Evolutionary conservation across 148 eudicot species (phyloP), one percentile per base, ranked within the genome.

Genomic region (Spergularia marina): DNA sequence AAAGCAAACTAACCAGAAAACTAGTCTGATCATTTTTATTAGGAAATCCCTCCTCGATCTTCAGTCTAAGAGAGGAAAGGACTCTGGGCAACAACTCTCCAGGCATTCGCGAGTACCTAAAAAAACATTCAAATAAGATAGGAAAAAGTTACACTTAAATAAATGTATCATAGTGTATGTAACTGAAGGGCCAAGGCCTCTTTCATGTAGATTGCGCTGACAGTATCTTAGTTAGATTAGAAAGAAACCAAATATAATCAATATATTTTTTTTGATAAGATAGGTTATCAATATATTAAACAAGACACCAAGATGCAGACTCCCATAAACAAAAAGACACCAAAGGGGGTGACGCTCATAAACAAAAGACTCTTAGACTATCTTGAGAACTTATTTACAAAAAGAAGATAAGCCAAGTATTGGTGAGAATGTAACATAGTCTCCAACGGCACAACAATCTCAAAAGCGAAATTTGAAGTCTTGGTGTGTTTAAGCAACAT

Each of bases 51-150:
- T 85, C 91, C 61, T 80, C 82, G 74, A 91, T 83, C 78, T 84
- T 92, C 72, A 77, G 76, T 68, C 77, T 89, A 78, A 96, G 88
- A 78, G 94, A 84, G 25, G 84, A 86, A 71, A 96, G 86, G 69
- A 92, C 86, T 76, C 84, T 83, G 21, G 87, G 83, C 83, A 92
- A 83, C 83, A 96, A 76, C 74, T 92, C 92, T 36, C 66, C 84
- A 39, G 98, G 92, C 99, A 96, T 92, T 80, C 99, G 88, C 65
- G 95, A 85, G 84, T 92, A 94, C 78, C 98, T 94, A 79, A 23
- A 64, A 65, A 74, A 64, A 30, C 73, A 65, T 49, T 21, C 39
- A 56, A 44, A 56, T 16, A 65, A 13, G 60, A 73, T 44, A 47
- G 44, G 10, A 60, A 68, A 40, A 18, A 62, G 57, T 59, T n/a